A percentile compares a stretch with the other conserved stretches of the same genome.
Conservation (phyloP, 805 yeast species). For the Blastobotrys americana region DNA sequence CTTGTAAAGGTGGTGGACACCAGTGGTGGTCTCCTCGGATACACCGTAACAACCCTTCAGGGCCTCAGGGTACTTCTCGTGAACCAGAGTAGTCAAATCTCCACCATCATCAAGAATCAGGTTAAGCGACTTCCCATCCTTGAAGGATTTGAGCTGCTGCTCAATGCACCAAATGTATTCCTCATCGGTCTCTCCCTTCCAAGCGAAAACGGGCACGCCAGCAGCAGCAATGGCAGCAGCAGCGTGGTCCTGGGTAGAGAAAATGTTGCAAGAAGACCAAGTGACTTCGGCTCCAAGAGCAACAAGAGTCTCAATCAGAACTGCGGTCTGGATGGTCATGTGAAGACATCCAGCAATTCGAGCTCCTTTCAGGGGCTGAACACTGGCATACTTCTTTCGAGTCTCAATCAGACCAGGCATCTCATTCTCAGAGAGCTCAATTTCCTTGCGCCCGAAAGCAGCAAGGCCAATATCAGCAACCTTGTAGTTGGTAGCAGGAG, state of each 20-base stretch:
- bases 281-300: slow-evolving; percentile 99
- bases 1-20: slow-evolving; percentile 98
- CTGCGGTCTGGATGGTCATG: slow-evolving; percentile 99
- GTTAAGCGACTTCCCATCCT: slow-evolving; percentile 91
- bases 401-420: slow-evolving; percentile 99
- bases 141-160: slow-evolving; percentile 97
- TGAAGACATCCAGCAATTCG: slow-evolving; percentile 98
- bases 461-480: slow-evolving; percentile 98
- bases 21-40: slow-evolving; percentile 99
- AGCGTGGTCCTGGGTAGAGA: slow-evolving; percentile 99
- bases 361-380: slow-evolving; percentile 96
- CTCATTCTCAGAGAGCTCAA: slow-evolving; percentile 97
- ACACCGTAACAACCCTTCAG: slow-evolving; percentile 90
- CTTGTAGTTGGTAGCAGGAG: slow-evolving; percentile 64
- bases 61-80: slow-evolving; percentile 97
- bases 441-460: slow-evolving; percentile 99
- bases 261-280: slow-evolving; percentile 98
- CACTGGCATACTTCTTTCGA: slow-evolving; percentile 83
- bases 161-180: slow-evolving; percentile 99
- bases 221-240: slow-evolving; percentile 99
- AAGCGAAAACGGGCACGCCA: slow-evolving; percentile 98
- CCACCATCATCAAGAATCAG: slow-evolving; percentile 99
- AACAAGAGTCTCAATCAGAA: slow-evolving; percentile 91
- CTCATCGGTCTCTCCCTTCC: slow-evolving; percentile 99
- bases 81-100: slow-evolving; percentile 93